Evolutionary conservation across 2,329 filamentous ascomycete species (phyloP), one percentile per base, ranked within the genome.

Genomic region (Cercospora sojina): DNA sequence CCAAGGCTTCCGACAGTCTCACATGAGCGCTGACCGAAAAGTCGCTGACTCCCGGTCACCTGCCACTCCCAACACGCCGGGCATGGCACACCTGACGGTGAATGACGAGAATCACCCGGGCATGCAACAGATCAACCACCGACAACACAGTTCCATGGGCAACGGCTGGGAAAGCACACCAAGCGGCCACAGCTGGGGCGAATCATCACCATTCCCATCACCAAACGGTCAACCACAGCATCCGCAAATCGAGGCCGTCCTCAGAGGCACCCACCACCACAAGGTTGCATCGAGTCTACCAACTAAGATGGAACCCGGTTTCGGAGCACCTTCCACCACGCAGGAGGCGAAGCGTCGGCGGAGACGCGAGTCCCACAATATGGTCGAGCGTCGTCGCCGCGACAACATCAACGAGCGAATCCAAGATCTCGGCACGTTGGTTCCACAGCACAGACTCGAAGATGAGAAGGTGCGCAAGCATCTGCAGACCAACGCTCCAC

Each of bases 401-500:
- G 95, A 98, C 81, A 98, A 98, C 77, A 99, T 99, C 83, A 99
- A 99, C 73, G 95, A 99, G 80, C 89, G 95, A 51, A 99, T 99
- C 69, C 94, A 98, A 76, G 95, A 99, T 76, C 86, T 99, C 7
- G 97, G 94, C 75, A 92, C 93, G 74, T 86, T 99, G 18, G 94
- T 99, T 2, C 95, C 95, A 25, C 86, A 90, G 67, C 95, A 99
- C 79, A 89, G 95, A 67, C 85, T 99, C 2, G 95, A 99, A 75
- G 95, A 98, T 76, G 95, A 99, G 80, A 97, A 97, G 81, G 91
- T 98, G 57, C 90, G 93, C 72, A 98, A 98, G 81, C 90, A 97
- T 76, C 90, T 98, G 62, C 88, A 94, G 74, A 98, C 93, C 76
- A 96, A 94, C 68, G 94, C 92, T 1, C 91, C 94, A 0, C 82